Conservation (phyloP, 1,284 basidiomycete species). For the Sanguinoderma infundibulare region DNA sequence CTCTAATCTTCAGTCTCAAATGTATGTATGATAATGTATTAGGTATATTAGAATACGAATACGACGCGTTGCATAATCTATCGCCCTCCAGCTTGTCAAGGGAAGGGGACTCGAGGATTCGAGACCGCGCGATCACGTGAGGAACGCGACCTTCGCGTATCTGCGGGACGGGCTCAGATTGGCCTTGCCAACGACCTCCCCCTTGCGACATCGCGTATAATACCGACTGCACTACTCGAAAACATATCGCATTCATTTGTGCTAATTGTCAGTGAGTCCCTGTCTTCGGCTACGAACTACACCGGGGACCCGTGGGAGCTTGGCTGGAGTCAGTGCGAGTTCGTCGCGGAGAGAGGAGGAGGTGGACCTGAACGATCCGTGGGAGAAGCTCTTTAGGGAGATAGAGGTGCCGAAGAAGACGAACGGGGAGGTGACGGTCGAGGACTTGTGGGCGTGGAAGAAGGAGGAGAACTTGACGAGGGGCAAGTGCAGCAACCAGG, state of each 20-base stretch:
- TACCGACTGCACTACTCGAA: neutral
- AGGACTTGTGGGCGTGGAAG: conserved; percentile 36
- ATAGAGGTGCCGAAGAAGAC: conserved; percentile 25
- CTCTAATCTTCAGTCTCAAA: too few species aligned
- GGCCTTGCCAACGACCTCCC: neutral
- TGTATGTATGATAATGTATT: too few species aligned
- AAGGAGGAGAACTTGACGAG: conserved; percentile 31
- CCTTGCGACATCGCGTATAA: neutral
- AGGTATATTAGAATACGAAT: too few species aligned
- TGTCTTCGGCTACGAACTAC: too few species aligned
- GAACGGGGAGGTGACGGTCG: conserved; percentile 31
- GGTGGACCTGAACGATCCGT: conserved; percentile 20
- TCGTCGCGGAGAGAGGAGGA: neutral
- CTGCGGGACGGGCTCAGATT: too few species aligned
- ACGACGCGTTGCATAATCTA: too few species aligned
- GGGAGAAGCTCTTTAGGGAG: neutral
- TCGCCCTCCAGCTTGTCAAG: too few species aligned
- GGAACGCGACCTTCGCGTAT: too few species aligned
- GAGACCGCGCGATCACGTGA: neutral
- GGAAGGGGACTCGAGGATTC: too few species aligned
- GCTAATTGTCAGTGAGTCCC: neutral
- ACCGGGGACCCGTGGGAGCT: neutral
- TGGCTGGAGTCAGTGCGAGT: too few species aligned
- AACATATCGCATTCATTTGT: neutral
- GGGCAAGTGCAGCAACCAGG: conserved; percentile 34